Evolutionary conservation across 257 asterid species (phyloP), one percentile per base, ranked within the genome.

Genomic region (Solanum medicagineum): DNA sequence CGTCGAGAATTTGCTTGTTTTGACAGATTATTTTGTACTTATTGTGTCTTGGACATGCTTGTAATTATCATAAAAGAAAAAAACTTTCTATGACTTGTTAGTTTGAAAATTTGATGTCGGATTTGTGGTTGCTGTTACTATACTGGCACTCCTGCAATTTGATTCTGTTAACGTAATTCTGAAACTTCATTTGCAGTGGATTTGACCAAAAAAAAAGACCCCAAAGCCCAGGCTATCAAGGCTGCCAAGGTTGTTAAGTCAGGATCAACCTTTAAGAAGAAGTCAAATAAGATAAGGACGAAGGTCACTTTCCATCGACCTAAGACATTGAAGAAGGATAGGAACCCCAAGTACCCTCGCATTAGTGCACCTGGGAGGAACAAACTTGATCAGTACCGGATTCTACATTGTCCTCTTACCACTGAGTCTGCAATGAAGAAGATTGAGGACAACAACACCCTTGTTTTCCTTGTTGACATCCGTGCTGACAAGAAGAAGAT

Each of bases 301-400:
- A 91, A 90, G 20, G 93, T 91, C 57, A 91, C 93, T 10, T 91
- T 91, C 55, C 89, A 91, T 29, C 84, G 93, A 59, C 94, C 94
- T 17, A 89, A 88, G 87, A 91, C 94, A 19, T 86, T 90, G 93
- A 89, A 84, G 82, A 77, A 77, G 45, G 82, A 77, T 77, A 77
- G 82, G 82, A 77, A 51, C 26, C 82, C 82, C 44, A 91, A 90
- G 85, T 90, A 91, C 80, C 94, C 94, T 19, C 91, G 92, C 36
- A 88, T 89, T 20, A 90, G 93, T 49, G 92, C 92, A 9, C 87
- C 93, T 10, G 90, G 91, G 7, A 90, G 94, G 88, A 89, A 86
- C 90, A 89, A 88, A 42, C 92, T 91, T 32, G 93, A 91, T 56
- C 92, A 91, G 5, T 91, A 91, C 84, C 91, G 84, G 90, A 87